Evolutionary conservation across 768 basidiomycete genomes (phyloP).

Genomic region (Pulveroboletus sp.): DNA sequence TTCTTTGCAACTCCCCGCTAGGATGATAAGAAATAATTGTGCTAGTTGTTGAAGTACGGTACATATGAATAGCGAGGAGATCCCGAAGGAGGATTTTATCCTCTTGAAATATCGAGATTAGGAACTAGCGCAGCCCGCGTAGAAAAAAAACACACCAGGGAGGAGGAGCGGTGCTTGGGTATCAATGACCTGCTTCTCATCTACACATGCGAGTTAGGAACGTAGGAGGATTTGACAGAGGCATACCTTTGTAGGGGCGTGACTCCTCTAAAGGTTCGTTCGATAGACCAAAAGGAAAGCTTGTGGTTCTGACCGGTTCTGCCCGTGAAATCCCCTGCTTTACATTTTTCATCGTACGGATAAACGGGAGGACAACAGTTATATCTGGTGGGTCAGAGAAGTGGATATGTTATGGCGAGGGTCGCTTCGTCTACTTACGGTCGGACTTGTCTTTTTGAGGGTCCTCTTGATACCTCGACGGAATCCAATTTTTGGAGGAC

Average conservation of each 20-base stretch:
- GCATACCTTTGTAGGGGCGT: too few relatives aligned
- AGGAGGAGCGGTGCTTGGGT: constrained; percentile 28
- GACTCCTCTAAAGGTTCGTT: too few relatives aligned
- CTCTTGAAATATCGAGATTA: too few relatives aligned
- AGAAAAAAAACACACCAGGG: constrained; percentile 24
- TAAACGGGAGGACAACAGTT: constrained; percentile 43
- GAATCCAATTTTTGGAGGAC: constrained; percentile 51
- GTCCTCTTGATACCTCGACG: constrained; percentile 53
- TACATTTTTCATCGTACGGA: constrained; percentile 31
- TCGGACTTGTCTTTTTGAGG: constrained; percentile 37
- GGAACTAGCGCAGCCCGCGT: too few relatives aligned
- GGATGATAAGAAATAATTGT: constrained; percentile 16
- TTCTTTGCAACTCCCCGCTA: not conserved
- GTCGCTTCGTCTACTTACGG: constrained; percentile 35
- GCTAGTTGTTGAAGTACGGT: constrained; percentile 24
- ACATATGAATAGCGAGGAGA: constrained; percentile 47
- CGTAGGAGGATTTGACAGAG: too few relatives aligned
- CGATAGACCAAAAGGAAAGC: too few relatives aligned
- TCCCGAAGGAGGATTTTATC: constrained; percentile 35
- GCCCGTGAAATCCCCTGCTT: too few relatives aligned
- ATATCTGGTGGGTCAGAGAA: too few relatives aligned
- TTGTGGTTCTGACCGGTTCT: too few relatives aligned
- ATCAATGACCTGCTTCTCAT: not conserved
- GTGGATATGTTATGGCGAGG: too few relatives aligned
- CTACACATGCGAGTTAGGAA: too few relatives aligned